Conservation (phyloP, 2,329 filamentous ascomycete species). For the Neobulgaria alba region DNA sequence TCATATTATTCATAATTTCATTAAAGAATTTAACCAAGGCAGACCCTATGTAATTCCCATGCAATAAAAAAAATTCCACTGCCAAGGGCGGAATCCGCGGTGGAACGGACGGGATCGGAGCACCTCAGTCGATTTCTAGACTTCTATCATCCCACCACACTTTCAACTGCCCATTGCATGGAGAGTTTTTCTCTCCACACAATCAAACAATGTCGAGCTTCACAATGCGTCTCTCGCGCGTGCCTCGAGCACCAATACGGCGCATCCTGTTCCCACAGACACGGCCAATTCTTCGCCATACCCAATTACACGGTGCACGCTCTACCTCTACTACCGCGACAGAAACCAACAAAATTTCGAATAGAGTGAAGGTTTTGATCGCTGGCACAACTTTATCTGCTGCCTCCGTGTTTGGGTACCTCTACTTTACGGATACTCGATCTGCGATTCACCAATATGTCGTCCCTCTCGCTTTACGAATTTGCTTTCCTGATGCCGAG, state of each 20-base stretch:
- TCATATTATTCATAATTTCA: no score
- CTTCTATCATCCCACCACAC: no score
- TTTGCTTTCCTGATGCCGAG: conserved; percentile 67
- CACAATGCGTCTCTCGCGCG: neutral
- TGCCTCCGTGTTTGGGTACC: conserved; percentile 39
- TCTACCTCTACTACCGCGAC: conserved; percentile 19
- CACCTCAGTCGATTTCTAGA: no score
- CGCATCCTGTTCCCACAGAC: conserved; percentile 8
- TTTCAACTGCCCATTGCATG: neutral
- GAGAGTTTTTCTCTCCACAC: neutral
- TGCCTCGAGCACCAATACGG: conserved; percentile 3
- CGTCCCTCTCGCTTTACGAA: conserved; percentile 56
- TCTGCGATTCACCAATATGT: conserved; percentile 61
- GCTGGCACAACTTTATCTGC: conserved; percentile 46
- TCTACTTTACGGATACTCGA: conserved; percentile 68
- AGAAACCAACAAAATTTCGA: conserved; percentile 30
- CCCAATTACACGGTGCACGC: conserved; percentile 7
- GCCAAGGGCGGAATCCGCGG: no score
- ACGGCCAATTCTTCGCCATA: conserved; percentile 10
- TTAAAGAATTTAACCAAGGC: no score
- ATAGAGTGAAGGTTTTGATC: conserved; percentile 39
- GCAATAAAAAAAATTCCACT: no score
- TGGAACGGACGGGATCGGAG: no score
- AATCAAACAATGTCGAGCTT: neutral
- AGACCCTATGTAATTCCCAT: no score